Base-by-base conservation (phyloP, 495 filamentous ascomycete genomes). In the Xylaria bambusicola region DNA sequence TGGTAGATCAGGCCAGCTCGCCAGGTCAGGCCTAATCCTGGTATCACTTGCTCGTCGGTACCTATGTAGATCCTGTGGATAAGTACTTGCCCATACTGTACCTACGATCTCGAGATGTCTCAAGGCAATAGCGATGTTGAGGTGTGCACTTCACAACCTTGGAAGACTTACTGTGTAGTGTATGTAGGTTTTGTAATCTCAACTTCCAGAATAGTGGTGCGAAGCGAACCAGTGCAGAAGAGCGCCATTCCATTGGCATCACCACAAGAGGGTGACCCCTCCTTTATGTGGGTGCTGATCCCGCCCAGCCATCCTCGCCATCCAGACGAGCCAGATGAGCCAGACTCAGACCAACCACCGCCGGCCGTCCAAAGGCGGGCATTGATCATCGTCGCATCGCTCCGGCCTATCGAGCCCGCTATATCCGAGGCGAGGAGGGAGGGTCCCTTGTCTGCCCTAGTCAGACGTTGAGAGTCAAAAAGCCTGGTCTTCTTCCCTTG, bases 371-470 rank as follows among this genome's bases (percentile, higher is more conserved):
- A 13, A n/a, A n/a, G n/a, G n/a, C n/a, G n/a, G n/a, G n/a, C n/a
- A n/a, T n/a, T n/a, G n/a, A n/a, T n/a, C n/a, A n/a, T n/a, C n/a
- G 15, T 13, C 12, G 6, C 36, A 38, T 38, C 13, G 36, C 15
- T 13, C 36, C 36, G 36, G 36, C 36, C 36, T 38, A 38, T 38
- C 36, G 12, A 38, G 41, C 27, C 62, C 66, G 66, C 38, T 69
- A 69, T 63, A 58, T 69, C 67, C 67, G 67, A 63, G 15, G 51
- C 52, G 46, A 60, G 35, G 53, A 21, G 52, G 48, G 51, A 8
- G 7, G 6, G 21, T 1, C 23, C 40, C 52, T 31, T 18, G 23
- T 29, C 45, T 21, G n/a, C n/a, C n/a, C n/a, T n/a, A n/a, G n/a
- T n/a, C n/a, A n/a, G n/a, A n/a, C n/a, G n/a, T n/a, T n/a, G n/a